These are phyloP conservation scores for Friedmanniomyces simplex DNA, from an alignment of 495 filamentous ascomycete genomes.

Conservation along the genomic window DNA sequence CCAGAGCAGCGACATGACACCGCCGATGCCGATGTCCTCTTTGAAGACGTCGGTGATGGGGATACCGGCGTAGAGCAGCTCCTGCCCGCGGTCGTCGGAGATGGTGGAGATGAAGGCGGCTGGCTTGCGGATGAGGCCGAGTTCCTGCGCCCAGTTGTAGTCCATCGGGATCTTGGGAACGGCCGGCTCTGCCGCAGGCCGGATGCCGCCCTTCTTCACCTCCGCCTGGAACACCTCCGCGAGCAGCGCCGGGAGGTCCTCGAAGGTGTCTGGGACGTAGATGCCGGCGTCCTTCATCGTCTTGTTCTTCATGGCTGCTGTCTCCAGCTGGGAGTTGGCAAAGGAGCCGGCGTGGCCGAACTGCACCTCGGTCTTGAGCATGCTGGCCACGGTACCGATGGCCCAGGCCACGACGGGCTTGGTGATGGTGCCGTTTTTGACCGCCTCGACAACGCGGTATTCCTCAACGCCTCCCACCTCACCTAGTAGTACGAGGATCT, in stretches of 20 bases:
- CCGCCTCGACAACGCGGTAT: constrained; percentile 97
- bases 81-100: constrained; percentile 98
- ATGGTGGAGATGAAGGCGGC: constrained; percentile 99
- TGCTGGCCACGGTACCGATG: constrained; percentile 95
- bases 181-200: constrained; percentile 75
- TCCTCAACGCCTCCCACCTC: constrained; percentile 99
- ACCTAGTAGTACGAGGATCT: constrained; percentile 89
- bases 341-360: constrained; percentile 98
- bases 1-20: constrained; percentile 99
- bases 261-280: constrained; percentile 89
- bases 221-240: constrained; percentile 73
- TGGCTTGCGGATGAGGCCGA: constrained; percentile 98
- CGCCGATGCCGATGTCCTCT: constrained; percentile 97
- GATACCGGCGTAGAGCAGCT: constrained; percentile 97
- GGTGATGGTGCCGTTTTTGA: constrained; percentile 85
- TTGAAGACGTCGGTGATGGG: constrained; percentile 98
- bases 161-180: constrained; percentile 99
- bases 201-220: constrained; percentile 71
- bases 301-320: constrained; percentile 91
- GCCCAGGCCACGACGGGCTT: constrained; percentile 99
- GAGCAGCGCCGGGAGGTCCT: constrained; percentile 76
- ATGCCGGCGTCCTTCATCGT: constrained; percentile 90
- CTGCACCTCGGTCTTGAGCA: constrained; percentile 99
- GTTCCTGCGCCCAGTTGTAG: constrained; percentile 98
- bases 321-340: constrained; percentile 98